These are phyloP conservation scores for Boletus barrowsii DNA, from an alignment of 768 basidiomycete species.

Conservation along the genomic window DNA sequence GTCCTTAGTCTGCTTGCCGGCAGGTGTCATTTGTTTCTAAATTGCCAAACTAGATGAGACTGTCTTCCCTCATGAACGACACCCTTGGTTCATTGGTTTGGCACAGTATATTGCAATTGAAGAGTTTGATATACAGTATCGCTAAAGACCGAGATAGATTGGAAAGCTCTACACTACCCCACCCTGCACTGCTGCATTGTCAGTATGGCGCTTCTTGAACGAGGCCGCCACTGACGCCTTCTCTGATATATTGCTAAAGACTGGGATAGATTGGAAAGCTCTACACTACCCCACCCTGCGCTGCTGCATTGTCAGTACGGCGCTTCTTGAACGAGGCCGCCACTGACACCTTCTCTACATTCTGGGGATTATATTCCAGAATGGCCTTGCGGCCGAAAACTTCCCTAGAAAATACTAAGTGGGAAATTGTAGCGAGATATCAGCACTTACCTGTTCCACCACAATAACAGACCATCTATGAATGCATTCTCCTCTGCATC, in stretches of 20 bases:
- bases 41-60: no score
- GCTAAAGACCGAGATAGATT: no score
- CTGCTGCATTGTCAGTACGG: background rate
- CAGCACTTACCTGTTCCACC: background rate
- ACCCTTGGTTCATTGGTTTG: no score
- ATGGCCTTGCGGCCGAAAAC: background rate
- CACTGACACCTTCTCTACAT: background rate
- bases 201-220: background rate
- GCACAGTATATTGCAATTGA: no score
- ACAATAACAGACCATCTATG: background rate
- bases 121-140: no score
- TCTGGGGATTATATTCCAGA: background rate
- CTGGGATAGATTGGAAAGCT: no score
- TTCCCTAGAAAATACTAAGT: background rate
- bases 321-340: background rate
- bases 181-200: background rate
- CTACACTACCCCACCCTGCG: background rate
- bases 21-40: no score
- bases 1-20: no score
- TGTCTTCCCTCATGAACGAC: no score
- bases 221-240: background rate
- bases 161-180: background rate
- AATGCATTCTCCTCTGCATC: background rate
- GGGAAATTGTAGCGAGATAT: background rate
- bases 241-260: background rate